Evolutionary conservation across 2,329 filamentous ascomycete genomes (phyloP).

Genomic region (Trichoderma atrobrunneum): DNA sequence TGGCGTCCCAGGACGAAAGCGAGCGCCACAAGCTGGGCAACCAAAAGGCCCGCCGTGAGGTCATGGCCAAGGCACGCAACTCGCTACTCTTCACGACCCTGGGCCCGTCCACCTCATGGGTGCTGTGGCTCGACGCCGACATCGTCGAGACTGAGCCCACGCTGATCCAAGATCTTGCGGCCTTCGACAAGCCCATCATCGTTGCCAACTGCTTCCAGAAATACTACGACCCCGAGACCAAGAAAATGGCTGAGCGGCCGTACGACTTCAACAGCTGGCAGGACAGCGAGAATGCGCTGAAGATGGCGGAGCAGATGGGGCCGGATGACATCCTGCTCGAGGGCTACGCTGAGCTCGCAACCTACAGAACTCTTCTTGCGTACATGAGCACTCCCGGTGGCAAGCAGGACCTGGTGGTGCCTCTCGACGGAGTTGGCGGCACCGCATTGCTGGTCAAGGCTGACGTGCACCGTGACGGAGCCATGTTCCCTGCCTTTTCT

Average conservation of each 20-base stretch:
- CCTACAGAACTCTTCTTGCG: conserved; percentile 88
- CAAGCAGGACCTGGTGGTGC: conserved; percentile 61
- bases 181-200: conserved; percentile 84
- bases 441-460: conserved; percentile 92
- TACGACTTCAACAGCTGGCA: conserved; percentile 99
- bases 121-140: conserved; percentile 92
- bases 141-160: conserved; percentile 82
- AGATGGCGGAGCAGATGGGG: conserved; percentile 75
- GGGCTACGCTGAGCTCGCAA: conserved; percentile 89
- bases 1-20: conserved; percentile 76
- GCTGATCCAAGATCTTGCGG: conserved; percentile 87
- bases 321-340: conserved; percentile 91
- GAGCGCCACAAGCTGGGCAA: conserved; percentile 90
- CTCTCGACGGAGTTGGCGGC: conserved; percentile 89
- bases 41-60: conserved; percentile 79
- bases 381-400: conserved; percentile 63
- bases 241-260: conserved; percentile 70
- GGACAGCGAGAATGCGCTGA: conserved; percentile 76
- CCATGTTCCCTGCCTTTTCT: conserved; percentile 96
- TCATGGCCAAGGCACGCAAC: conserved; percentile 93
- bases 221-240: conserved; percentile 67
- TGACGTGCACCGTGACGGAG: conserved; percentile 92
- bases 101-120: conserved; percentile 88
- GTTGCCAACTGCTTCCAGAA: conserved; percentile 95
- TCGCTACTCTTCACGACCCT: conserved; percentile 93